Evolutionary conservation across 2,329 filamentous ascomycete species (phyloP), one percentile per base, ranked within the genome.

Genomic region (Xylaria polymorpha): DNA sequence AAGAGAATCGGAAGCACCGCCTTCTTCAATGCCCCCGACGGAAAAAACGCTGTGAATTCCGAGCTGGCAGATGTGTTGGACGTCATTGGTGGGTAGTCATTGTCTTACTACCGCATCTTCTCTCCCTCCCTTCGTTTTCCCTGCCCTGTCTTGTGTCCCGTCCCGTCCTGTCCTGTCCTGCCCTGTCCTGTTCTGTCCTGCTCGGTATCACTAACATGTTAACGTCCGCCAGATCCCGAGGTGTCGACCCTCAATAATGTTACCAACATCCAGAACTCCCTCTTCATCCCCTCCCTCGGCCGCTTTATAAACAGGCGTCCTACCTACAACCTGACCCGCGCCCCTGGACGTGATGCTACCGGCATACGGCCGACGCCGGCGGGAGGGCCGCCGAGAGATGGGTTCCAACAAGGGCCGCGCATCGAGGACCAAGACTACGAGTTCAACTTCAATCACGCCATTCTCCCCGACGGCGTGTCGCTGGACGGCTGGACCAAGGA

Each of bases 211-310:
- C 48, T 18, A 51, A 29, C 22, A 51, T 6, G 18, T 7, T 15
- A 12, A 22, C 46, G 35, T 25, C 35, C 32, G 14, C 35, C 72
- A 94, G 93, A 97, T 75, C 93, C 93, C 50, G 92, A 97, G 81
- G 90, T 97, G 3, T 89, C 92, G 43, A 93, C 93, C 0, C 83
- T 97, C 3, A 93, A 92, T 0, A 95, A 93, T 15, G 86, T 97
- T 10, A 97, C 92, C 51, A 97, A 97, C 75, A 90, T 97, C 22
- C 93, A 97, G 76, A 97, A 97, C 78, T 96, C 93, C 0, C 87
- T 97, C 10, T 97, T 97, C 80, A 83, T 97, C 1, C 94, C 94
- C 0, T 91, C 94, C 72, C 84, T 97, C n/a, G 93, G 93, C 48
- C 83, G 85, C 67, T 89, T 89, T 74, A 74, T 97, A 59, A 96